A percentile compares a stretch with the other conserved stretches of the same genome.
These are phyloP conservation scores for Aspergillus japonicus DNA, from an alignment of 2,329 filamentous ascomycete species.

Conservation along the genomic window DNA sequence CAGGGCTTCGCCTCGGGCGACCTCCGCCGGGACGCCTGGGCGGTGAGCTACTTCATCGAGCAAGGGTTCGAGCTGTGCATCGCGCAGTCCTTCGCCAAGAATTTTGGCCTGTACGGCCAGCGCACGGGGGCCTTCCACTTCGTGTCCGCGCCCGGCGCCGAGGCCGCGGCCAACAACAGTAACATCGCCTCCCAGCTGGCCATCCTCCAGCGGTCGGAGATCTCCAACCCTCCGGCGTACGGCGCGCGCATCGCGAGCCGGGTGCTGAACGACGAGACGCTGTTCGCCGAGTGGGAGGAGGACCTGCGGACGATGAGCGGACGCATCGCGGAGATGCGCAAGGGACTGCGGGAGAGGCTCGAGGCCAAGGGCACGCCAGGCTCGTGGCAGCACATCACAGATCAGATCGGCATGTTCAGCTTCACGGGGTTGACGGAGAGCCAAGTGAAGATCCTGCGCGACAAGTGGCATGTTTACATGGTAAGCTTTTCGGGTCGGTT, in stretches of 20 bases:
- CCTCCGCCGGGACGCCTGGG: conserved; percentile 78
- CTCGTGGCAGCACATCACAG: conserved; percentile 94
- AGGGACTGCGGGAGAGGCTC: conserved; percentile 71
- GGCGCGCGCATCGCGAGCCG: conserved; percentile 84
- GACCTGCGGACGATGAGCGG: conserved; percentile 93
- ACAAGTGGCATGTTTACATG: conserved; percentile 54
- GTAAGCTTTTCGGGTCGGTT: conserved; percentile 25
- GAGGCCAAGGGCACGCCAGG: conserved; percentile 84
- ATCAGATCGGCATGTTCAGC: conserved; percentile 99
- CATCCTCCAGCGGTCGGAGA: conserved; percentile 93
- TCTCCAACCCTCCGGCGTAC: conserved; percentile 94
- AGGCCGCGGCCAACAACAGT: conserved; percentile 59
- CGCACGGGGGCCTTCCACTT: conserved; percentile 96
- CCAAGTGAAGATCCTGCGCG: conserved; percentile 48
- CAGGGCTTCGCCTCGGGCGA: conserved; percentile 96
- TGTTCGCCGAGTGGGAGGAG: conserved; percentile 90
- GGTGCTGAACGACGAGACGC: conserved; percentile 75
- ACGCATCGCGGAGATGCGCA: conserved; percentile 89
- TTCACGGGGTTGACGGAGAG: conserved; percentile 60
- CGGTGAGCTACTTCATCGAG: conserved; percentile 91
- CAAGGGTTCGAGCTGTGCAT: conserved; percentile 74
- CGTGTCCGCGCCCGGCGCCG: conserved; percentile 69
- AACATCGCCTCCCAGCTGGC: conserved; percentile 84
- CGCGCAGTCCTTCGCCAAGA: conserved; percentile 63
- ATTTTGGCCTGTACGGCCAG: conserved; percentile 87